phyloP scores from a whole-genome alignment of 2,329 filamentous ascomycete species.

The Cryphonectria carpinicola region DNA sequence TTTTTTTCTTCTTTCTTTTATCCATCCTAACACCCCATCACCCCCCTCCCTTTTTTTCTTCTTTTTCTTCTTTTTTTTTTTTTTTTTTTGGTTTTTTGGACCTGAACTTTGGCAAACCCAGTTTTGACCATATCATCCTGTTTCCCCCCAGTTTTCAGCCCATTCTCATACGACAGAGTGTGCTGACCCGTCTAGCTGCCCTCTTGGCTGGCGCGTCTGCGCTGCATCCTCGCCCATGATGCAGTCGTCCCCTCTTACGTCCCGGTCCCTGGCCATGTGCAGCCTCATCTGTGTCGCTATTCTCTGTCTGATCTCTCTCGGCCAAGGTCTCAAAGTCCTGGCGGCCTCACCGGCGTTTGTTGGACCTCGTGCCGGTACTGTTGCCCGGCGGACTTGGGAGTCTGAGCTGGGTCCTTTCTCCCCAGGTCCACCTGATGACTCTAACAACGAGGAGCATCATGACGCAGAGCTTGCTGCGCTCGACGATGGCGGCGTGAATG shows the following conservation, averaged over 20 bases:
- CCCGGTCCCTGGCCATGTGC: constrained; percentile 17
- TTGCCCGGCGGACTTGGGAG: constrained; percentile 22
- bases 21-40: constrained; percentile 1
- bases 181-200: not conserved
- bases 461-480: not conserved
- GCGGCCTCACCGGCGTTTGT: constrained; percentile 7
- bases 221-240: constrained; percentile 16
- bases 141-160: not conserved
- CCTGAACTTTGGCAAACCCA: constrained; percentile 28
- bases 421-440: not conserved
- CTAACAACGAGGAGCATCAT: not conserved
- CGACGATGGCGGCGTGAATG: not conserved
- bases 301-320: constrained; percentile 22
- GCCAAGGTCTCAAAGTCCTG: constrained; percentile 19
- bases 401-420: constrained; percentile 24
- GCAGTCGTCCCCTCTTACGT: constrained; percentile 21
- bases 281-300: constrained; percentile 14
- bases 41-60: not conserved
- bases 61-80: not conserved
- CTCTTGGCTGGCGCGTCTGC: constrained; percentile 10
- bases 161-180: not conserved
- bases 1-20: not conserved
- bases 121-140: constrained; percentile 26
- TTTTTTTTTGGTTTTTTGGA: constrained; percentile 13
- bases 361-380: not conserved